phyloP scores from a whole-genome alignment of 169 alveolate species.

The Plasmodium coatneyi region DNA sequence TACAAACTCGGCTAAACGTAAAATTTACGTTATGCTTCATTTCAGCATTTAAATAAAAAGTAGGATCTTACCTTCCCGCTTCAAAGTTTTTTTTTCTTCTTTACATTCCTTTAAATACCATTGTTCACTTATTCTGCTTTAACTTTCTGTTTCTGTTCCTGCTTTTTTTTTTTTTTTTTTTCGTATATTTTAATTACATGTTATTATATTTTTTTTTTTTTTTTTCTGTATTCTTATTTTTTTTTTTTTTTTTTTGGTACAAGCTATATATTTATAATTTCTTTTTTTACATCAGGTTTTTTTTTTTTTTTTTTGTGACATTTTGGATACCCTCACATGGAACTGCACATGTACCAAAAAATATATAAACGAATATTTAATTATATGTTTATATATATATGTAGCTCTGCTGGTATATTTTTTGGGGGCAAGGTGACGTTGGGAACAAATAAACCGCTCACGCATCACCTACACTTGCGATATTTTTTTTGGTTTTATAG shows the following conservation, averaged over 20 bases:
- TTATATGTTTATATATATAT: no score
- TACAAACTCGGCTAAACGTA: neutral
- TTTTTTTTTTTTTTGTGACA: neutral
- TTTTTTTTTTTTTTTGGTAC: neutral
- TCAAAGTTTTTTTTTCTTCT: conserved; percentile 6
- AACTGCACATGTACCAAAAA: neutral
- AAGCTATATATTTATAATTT: neutral
- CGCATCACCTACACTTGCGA: neutral
- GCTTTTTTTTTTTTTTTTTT: neutral
- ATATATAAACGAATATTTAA: neutral
- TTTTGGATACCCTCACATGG: neutral
- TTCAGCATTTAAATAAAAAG: neutral
- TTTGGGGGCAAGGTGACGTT: neutral
- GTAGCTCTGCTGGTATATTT: neutral
- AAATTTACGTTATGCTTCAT: neutral
- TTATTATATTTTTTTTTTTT: neutral
- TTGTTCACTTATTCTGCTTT: conserved; percentile 54
- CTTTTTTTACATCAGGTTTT: neutral
- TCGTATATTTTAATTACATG: neutral
- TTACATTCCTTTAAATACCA: conserved; percentile 71
- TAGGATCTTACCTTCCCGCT: conserved; percentile 43
- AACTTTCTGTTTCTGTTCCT: conserved; percentile 5
- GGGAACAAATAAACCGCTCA: neutral
- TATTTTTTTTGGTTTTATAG: neutral
- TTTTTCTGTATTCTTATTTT: neutral